Evolutionary conservation across 345 rosid genomes (phyloP).

Genomic region (Gossypium arboreum): DNA sequence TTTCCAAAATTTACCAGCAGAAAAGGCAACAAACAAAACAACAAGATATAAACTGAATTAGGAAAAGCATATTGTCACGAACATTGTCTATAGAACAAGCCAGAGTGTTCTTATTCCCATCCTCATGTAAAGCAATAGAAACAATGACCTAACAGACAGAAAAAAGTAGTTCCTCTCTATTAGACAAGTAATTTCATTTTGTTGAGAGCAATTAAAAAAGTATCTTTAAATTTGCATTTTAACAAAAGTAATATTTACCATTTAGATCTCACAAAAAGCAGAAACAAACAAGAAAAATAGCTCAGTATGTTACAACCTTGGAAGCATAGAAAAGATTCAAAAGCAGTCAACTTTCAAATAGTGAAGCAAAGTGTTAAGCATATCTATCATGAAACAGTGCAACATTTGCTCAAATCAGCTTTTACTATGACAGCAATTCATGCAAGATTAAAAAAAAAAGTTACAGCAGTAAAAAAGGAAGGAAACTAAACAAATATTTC

Average conservation of each 20-base stretch:
- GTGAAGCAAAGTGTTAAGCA: neutral
- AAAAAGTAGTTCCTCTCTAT: neutral
- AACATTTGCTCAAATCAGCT: neutral
- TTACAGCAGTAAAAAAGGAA: neutral
- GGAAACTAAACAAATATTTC: neutral
- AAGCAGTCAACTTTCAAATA: slow-evolving; percentile 4
- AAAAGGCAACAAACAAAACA: neutral
- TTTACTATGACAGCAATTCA: neutral
- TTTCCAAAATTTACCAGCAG: neutral
- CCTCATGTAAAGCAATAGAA: neutral
- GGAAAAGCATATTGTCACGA: neutral
- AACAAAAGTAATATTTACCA: neutral
- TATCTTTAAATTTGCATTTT: neutral
- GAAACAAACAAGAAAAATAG: neutral
- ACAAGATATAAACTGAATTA: neutral
- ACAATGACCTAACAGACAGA: slow-evolving; percentile 2
- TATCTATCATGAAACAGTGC: neutral
- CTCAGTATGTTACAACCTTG: neutral
- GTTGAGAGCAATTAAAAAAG: neutral
- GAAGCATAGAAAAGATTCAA: slow-evolving; percentile 11
- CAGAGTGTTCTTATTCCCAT: neutral
- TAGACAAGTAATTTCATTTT: neutral
- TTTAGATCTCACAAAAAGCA: neutral
- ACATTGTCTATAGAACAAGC: neutral
- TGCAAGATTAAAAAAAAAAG: neutral